These are phyloP conservation scores for Beauveria australis DNA, from an alignment of 2,329 filamentous ascomycete species.

Conservation along the genomic window DNA sequence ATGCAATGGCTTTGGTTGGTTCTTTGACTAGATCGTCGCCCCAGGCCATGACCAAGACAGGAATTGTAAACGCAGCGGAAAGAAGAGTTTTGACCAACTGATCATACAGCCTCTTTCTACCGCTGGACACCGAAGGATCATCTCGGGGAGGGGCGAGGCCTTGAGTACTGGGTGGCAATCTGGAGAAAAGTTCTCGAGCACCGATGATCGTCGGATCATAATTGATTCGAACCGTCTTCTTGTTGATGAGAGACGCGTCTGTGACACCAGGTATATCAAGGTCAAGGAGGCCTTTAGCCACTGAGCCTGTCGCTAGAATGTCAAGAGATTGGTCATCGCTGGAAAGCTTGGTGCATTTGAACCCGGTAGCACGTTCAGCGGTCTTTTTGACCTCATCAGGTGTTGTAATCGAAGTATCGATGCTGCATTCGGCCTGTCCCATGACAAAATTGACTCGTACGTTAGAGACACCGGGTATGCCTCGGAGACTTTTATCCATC, in stretches of 20 bases:
- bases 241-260: conserved; percentile 20
- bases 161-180: conserved; percentile 13
- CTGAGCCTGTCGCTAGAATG: conserved; percentile 17
- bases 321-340: conserved; percentile 22
- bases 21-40: conserved; percentile 16
- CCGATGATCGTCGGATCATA: conserved; percentile 28
- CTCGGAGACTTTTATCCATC: conserved; percentile 21
- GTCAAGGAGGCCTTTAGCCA: conserved; percentile 17
- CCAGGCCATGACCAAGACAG: conserved; percentile 27
- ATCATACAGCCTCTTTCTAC: conserved; percentile 23
- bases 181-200: conserved; percentile 21
- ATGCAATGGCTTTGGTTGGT: conserved; percentile 20
- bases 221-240: conserved; percentile 22
- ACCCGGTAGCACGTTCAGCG: conserved; percentile 22
- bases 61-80: conserved; percentile 24
- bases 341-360: conserved; percentile 19
- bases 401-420: conserved; percentile 19
- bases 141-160: conserved; percentile 24
- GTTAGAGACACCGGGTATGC: conserved; percentile 21
- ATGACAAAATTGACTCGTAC: conserved; percentile 31
- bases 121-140: conserved; percentile 24
- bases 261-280: conserved; percentile 19
- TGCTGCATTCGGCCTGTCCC: conserved; percentile 26
- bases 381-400: conserved; percentile 21
- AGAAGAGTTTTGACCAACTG: conserved; percentile 24